phyloP scores from a whole-genome alignment of 2,329 filamentous ascomycete species.

The Aspergillus viridinutans region DNA sequence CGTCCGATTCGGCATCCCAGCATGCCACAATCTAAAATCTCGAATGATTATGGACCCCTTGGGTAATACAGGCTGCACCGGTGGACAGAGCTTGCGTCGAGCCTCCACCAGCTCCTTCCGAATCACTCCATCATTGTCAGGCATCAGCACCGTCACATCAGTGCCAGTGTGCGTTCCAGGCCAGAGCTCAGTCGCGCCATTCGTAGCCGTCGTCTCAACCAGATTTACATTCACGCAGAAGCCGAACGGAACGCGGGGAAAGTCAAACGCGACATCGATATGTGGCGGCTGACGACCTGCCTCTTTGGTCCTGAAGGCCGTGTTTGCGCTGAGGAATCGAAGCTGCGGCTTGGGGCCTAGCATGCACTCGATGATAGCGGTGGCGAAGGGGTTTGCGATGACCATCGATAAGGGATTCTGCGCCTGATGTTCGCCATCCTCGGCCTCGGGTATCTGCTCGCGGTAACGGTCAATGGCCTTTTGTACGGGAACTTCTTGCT shows the following conservation, averaged over 20 bases:
- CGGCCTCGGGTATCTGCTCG: background rate
- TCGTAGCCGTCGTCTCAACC: slow-evolving; percentile 42
- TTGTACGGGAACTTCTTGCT: slow-evolving; percentile 36
- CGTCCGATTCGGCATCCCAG: slow-evolving; percentile 46
- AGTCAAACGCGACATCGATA: slow-evolving; percentile 44
- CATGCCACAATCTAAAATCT: slow-evolving; percentile 38
- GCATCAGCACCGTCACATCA: slow-evolving; percentile 20
- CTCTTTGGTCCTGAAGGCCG: slow-evolving; percentile 33
- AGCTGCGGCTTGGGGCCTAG: slow-evolving; percentile 36
- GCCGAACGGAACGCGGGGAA: slow-evolving; percentile 48
- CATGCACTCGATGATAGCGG: slow-evolving; percentile 32
- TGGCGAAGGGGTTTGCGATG: slow-evolving; percentile 38
- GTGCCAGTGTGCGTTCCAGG: slow-evolving; percentile 45
- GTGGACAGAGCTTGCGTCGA: slow-evolving; percentile 29
- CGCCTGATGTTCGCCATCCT: slow-evolving; percentile 16
- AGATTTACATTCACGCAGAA: slow-evolving; percentile 47
- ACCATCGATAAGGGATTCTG: slow-evolving; percentile 11
- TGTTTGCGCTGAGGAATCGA: slow-evolving; percentile 39
- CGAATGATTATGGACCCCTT: slow-evolving; percentile 45
- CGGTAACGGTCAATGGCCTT: slow-evolving; percentile 29
- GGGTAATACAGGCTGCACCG: slow-evolving; percentile 38
- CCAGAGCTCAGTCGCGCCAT: slow-evolving; percentile 52
- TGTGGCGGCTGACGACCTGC: slow-evolving; percentile 38
- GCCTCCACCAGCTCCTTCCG: slow-evolving; percentile 33
- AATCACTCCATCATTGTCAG: slow-evolving; percentile 15